Percentiles rank a stretch among this genome's conserved stretches.
phyloP scores from a whole-genome alignment of 2,329 filamentous ascomycete species.

The Exophiala mesophila region DNA sequence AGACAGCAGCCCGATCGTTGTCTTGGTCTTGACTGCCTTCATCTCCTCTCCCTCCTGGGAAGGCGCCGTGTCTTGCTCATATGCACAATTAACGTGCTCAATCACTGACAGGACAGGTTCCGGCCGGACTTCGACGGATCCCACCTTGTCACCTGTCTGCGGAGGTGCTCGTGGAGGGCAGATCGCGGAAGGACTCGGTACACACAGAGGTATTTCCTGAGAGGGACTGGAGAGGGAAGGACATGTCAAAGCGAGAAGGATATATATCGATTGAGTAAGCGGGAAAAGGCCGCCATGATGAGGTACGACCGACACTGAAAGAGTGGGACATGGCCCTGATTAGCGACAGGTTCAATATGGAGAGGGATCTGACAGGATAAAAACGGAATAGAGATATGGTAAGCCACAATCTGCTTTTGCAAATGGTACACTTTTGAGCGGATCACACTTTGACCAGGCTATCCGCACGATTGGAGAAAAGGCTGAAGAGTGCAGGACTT shows the following conservation, averaged over 20 bases:
- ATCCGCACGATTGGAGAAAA: background rate
- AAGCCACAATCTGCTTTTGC: slow-evolving; percentile 8
- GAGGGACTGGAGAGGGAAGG: slow-evolving; percentile 4
- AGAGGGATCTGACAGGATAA: slow-evolving; percentile 12
- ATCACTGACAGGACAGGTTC: slow-evolving; percentile 2
- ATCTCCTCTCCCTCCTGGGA: slow-evolving; percentile 33
- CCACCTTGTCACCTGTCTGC: background rate
- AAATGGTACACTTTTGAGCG: slow-evolving; percentile 17
- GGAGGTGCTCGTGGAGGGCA: slow-evolving; percentile 5
- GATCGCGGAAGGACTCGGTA: slow-evolving; percentile 2
- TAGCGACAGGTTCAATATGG: slow-evolving; percentile 17
- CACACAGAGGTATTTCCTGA: slow-evolving; percentile 4
- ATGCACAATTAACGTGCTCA: slow-evolving; percentile 3
- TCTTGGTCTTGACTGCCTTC: slow-evolving; percentile 35
- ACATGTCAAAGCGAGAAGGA: slow-evolving; percentile 8
- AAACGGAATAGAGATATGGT: slow-evolving; percentile 11
- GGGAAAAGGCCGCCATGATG: slow-evolving; percentile 14
- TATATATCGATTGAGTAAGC: slow-evolving; percentile 22
- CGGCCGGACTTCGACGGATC: slow-evolving; percentile 8
- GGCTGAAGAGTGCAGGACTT: background rate
- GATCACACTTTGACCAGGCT: background rate
- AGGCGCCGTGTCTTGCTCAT: slow-evolving; percentile 14
- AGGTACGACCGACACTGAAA: slow-evolving; percentile 26
- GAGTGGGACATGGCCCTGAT: slow-evolving; percentile 17
- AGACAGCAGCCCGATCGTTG: slow-evolving; percentile 37